Evolutionary conservation across 2,329 filamentous ascomycete species (phyloP), one percentile per base, ranked within the genome.

Genomic region (Lachnum nothofagi): DNA sequence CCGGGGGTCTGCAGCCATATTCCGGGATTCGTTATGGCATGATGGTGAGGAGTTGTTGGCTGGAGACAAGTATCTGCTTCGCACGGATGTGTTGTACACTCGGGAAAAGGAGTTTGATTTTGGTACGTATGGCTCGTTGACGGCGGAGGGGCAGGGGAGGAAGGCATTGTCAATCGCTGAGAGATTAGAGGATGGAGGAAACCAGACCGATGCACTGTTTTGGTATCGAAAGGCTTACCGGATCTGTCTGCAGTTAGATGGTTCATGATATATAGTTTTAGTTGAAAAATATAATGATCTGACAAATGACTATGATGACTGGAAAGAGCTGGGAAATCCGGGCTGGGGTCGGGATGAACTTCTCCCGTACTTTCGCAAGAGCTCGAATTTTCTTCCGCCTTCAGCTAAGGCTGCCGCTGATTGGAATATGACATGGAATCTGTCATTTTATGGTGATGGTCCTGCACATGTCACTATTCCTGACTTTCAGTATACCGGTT

Each of bases 71-170:
- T 57, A 49, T 19, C 31, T 56, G 12, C 37, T 55, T 8, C 25
- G 56, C n/a, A 56, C 56, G 12, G 56, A 58, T 44, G 40, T 58
- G 1, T 54, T 56, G 49, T 56, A 51, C 40, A 19, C 27, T 5
- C 39, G 53, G 8, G 46, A 44, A 6, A 17, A 12, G 6, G 22
- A 14, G 2, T 57, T 57, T 47, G 48, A 57, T 43, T 55, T 55
- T 24, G 45, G 8, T 12, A 10, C 33, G 35, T 47, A 35, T 33
- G 7, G 12, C 8, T n/a, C 9, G 10, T 17, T 47, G 24, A 4
- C 14, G 14, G 14, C 22, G 4, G 37, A 34, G n/a, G 27, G n/a
- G 24, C 39, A 42, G 20, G 44, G 23, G 14, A 10, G 8, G 37
- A 41, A 42, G 17, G 35, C 35, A 6, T 24, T 47, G 37, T 16